Base-by-base conservation (phyloP, 345 rosid species). In the Carallia brachiata region DNA sequence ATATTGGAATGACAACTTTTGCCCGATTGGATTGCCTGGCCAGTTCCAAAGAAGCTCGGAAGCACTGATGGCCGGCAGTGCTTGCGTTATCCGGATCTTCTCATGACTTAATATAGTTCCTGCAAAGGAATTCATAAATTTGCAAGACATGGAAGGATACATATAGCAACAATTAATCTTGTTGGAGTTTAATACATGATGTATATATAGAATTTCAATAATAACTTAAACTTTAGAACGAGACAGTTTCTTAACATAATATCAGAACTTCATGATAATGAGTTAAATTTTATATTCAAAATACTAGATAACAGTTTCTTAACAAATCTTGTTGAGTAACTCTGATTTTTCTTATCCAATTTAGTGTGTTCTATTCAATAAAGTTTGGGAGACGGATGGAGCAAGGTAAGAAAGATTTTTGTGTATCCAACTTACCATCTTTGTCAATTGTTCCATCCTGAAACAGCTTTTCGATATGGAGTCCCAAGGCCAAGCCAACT, bases 401-500 rank as follows among this genome's bases (percentile, higher is more conserved):
- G 23, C 23, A 23, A 52, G n/a, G 15, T 12, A 52, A 52, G 4
- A 52, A 8, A 6, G 54, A 16, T 52, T 15, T n/a, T 3, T 52
- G 4, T 52, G 16, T 13, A 52, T 13, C 6, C 15, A 50, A 15
- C 66, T 61, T 40, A 40, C 68, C 63, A 10, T 70, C 39, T 3
- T 17, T 1, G 12, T 63, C 62, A 6, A 63, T 54, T 15, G 18
- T 16, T 71, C 69, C 63, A 44, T 63, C 48, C 28, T 55, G n/a
- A 28, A 63, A 23, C 5, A 71, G 68, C 30, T 63, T 63, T 40
- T 17, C 54, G 19, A 63, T 57, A 12, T 17, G 9, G 13, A 57
- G 19, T 6, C 10, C n/a, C 27, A 37, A n/a, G 62, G 53, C 1
- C 15, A 54, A 23, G n/a, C 36, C 15, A 36, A 57, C 70, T 1